Conservation (phyloP, 1,139 yeast genomes). For the Taiozyma sp. region DNA sequence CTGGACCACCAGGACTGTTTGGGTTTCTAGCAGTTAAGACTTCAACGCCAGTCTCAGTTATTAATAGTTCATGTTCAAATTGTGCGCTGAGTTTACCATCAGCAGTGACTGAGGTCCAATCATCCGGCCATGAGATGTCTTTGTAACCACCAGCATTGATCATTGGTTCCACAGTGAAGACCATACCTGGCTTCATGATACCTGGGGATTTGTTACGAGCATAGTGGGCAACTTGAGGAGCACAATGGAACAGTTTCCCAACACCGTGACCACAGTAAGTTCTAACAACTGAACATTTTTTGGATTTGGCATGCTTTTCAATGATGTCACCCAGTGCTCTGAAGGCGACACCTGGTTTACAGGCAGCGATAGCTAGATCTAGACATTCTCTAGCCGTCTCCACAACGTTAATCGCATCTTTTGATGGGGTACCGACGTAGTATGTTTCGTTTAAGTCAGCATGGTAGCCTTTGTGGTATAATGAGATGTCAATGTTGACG, state of each 20-base stretch:
- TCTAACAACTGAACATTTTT: constrained; percentile 82
- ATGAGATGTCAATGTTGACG: constrained; percentile 82
- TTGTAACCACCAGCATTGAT: constrained; percentile 80
- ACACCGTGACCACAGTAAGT: constrained; percentile 96
- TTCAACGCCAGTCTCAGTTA: constrained; percentile 93
- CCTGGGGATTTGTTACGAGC: constrained; percentile 93
- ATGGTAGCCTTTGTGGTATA: constrained; percentile 85
- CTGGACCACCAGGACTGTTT: constrained; percentile 85
- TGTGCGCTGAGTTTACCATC: constrained; percentile 93
- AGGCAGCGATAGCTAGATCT: constrained; percentile 74
- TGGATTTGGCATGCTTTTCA: constrained; percentile 78
- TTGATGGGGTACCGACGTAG: constrained; percentile 92
- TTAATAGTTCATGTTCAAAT: constrained; percentile 89
- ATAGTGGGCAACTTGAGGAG: constrained; percentile 93
- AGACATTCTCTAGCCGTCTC: constrained; percentile 93
- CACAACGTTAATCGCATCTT: constrained; percentile 79
- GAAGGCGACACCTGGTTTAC: constrained; percentile 91
- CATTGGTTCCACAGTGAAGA: constrained; percentile 98
- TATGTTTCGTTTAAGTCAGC: constrained; percentile 96
- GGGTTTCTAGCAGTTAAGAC: constrained; percentile 79
- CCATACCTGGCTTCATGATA: constrained; percentile 92
- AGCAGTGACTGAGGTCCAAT: constrained; percentile 91
- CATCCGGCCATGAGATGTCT: constrained; percentile 94
- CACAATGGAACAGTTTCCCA: constrained; percentile 81
- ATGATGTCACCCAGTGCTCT: constrained; percentile 85